These are phyloP conservation scores for Fonsecaea pedrosoi DNA, from an alignment of 2,329 filamentous ascomycete genomes.

Conservation along the genomic window DNA sequence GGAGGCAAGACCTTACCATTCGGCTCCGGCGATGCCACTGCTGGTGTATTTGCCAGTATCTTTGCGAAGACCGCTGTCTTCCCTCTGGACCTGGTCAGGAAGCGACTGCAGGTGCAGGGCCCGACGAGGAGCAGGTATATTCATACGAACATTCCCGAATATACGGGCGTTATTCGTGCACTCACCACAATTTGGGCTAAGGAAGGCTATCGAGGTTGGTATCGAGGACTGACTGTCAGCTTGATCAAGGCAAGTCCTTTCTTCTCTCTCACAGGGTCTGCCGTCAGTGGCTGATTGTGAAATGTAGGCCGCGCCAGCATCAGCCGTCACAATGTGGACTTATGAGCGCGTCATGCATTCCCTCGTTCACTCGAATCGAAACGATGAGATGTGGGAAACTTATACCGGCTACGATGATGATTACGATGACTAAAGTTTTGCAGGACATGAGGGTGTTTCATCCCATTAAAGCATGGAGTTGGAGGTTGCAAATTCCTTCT, in stretches of 20 bases:
- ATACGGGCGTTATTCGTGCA: slow-evolving; percentile 70
- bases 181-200: slow-evolving; percentile 70
- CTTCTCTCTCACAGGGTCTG: neutral
- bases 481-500: neutral
- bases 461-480: slow-evolving; percentile 6
- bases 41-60: slow-evolving; percentile 79
- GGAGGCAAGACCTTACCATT: slow-evolving; percentile 65
- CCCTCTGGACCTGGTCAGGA: slow-evolving; percentile 88
- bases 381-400: slow-evolving; percentile 40
- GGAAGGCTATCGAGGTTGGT: slow-evolving; percentile 82
- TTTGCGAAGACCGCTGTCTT: slow-evolving; percentile 89
- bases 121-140: slow-evolving; percentile 80
- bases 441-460: slow-evolving; percentile 20
- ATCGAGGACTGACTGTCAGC: slow-evolving; percentile 86
- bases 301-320: slow-evolving; percentile 73
- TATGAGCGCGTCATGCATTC: slow-evolving; percentile 77
- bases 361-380: slow-evolving; percentile 54
- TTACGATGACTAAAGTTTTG: slow-evolving; percentile 37
- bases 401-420: slow-evolving; percentile 39
- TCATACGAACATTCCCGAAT: slow-evolving; percentile 86
- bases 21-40: slow-evolving; percentile 81
- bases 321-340: slow-evolving; percentile 92
- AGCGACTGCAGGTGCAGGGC: slow-evolving; percentile 93
- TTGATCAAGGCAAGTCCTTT: slow-evolving; percentile 71
- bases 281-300: slow-evolving; percentile 8